phyloP scores from a whole-genome alignment of 768 basidiomycete species.

The Trametopsis cervina region DNA sequence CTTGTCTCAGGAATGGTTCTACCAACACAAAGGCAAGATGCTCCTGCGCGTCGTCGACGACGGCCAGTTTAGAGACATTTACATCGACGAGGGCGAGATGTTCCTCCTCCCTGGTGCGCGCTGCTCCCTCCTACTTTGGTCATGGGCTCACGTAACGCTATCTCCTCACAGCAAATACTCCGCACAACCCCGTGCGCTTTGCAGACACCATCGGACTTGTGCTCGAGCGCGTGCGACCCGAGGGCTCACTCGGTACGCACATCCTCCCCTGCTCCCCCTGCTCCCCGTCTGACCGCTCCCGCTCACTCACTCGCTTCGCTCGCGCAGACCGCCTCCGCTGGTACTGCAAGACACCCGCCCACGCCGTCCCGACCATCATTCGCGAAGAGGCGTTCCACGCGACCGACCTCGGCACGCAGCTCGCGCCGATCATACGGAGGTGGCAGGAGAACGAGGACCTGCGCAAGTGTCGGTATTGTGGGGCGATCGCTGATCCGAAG shows the following conservation, averaged over 20 bases:
- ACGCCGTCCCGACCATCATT: slow-evolving; percentile 65
- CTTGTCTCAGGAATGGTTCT: slow-evolving; percentile 84
- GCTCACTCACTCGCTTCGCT: no score
- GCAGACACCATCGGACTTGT: slow-evolving; percentile 89
- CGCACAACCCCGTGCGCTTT: slow-evolving; percentile 92
- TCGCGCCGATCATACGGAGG: slow-evolving; percentile 83
- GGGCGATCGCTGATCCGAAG: slow-evolving; percentile 52
- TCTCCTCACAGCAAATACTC: slow-evolving; percentile 62
- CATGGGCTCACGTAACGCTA: no score
- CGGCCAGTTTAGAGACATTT: slow-evolving; percentile 74
- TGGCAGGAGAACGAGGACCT: slow-evolving; percentile 68
- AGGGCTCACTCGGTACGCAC: slow-evolving; percentile 62
- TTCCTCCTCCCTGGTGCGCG: slow-evolving; percentile 82
- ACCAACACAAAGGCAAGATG: slow-evolving; percentile 94
- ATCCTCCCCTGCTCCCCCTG: background rate
- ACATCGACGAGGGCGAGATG: slow-evolving; percentile 94
- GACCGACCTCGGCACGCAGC: slow-evolving; percentile 85
- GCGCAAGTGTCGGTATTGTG: slow-evolving; percentile 70
- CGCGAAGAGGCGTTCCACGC: slow-evolving; percentile 83
- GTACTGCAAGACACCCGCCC: slow-evolving; percentile 71
- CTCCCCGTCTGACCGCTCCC: slow-evolving; percentile 3
- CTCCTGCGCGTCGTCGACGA: slow-evolving; percentile 80
- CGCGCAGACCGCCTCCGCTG: slow-evolving; percentile 81
- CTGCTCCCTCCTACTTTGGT: background rate
- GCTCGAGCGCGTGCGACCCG: slow-evolving; percentile 78